A percentile compares a stretch with the other conserved stretches of the same genome.
These are phyloP conservation scores for Penicillium fuscoglaucum DNA, from an alignment of 2,329 filamentous ascomycete species.

Conservation along the genomic window DNA sequence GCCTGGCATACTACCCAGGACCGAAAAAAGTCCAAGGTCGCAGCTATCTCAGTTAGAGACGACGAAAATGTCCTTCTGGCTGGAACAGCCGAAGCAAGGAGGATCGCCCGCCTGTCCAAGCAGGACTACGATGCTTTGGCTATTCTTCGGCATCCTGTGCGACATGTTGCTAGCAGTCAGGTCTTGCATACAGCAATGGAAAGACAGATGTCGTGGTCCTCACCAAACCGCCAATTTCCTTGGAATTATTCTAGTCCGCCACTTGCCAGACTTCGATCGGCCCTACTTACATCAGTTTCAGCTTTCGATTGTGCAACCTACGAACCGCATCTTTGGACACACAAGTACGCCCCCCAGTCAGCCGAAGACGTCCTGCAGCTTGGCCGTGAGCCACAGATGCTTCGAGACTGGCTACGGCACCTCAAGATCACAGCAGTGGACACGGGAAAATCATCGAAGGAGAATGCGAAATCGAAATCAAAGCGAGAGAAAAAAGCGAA, in stretches of 20 bases:
- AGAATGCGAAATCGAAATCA: constrained; percentile 28
- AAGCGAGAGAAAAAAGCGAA: constrained; percentile 36
- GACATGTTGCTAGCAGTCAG: constrained; percentile 32
- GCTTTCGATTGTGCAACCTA: constrained; percentile 79
- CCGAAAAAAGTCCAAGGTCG: constrained; percentile 42
- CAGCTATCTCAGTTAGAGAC: constrained; percentile 33
- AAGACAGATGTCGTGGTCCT: constrained; percentile 31
- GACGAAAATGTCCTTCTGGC: constrained; percentile 35
- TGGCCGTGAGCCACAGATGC: constrained; percentile 66
- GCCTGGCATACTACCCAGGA: constrained; percentile 14
- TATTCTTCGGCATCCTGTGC: constrained; percentile 32
- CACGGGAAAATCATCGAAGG: constrained; percentile 49
- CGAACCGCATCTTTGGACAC: constrained; percentile 71
- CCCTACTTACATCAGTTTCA: constrained; percentile 64
- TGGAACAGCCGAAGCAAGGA: constrained; percentile 16
- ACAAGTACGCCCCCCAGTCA: constrained; percentile 76
- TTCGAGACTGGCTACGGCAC: constrained; percentile 78
- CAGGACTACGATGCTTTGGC: background rate
- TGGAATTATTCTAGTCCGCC: constrained; percentile 54
- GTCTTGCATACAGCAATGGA: constrained; percentile 32
- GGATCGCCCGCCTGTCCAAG: constrained; percentile 1
- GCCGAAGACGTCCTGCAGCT: constrained; percentile 74
- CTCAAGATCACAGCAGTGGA: constrained; percentile 77
- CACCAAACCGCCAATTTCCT: background rate
- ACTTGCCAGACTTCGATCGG: constrained; percentile 59